Conservation (phyloP, 352 stramenopile genomes). For the Phytophthora sp. region DNA sequence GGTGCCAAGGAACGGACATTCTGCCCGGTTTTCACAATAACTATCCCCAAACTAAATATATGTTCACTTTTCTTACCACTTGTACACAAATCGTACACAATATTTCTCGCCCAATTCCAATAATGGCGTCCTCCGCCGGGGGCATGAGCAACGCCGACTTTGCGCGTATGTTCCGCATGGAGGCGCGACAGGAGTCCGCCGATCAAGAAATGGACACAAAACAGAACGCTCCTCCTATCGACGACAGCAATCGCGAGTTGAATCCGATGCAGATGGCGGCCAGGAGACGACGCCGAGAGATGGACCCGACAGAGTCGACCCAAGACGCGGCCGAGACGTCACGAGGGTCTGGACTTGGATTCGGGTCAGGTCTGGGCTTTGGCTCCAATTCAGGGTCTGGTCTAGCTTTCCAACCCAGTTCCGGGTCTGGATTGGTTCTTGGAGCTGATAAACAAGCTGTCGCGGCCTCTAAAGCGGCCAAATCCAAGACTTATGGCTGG, state of each 20-base stretch:
- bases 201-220: not conserved
- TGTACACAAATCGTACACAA: too few relatives aligned
- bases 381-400: slow-evolving; percentile 1
- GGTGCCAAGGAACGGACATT: too few relatives aligned
- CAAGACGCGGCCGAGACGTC: slow-evolving; percentile 12
- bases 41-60: too few relatives aligned
- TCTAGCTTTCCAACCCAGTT: slow-evolving; percentile 25
- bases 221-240: not conserved
- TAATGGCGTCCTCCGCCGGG: slow-evolving; percentile 20
- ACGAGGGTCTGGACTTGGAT: slow-evolving; percentile 9
- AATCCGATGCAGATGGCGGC: slow-evolving; percentile 30
- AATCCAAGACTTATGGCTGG: slow-evolving; percentile 73
- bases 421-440: slow-evolving; percentile 25
- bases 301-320: slow-evolving; percentile 4
- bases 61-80: too few relatives aligned
- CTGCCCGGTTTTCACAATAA: too few relatives aligned
- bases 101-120: not conserved
- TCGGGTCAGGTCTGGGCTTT: slow-evolving; percentile 2
- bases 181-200: slow-evolving; percentile 29
- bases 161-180: slow-evolving; percentile 71
- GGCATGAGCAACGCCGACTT: slow-evolving; percentile 82
- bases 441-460: slow-evolving; percentile 10
- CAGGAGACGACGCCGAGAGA: slow-evolving; percentile 33
- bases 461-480: slow-evolving; percentile 9
- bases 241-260: not conserved